Evolutionary conservation across 176 grass and related monocot genomes (phyloP).

Genomic region (Oryza nivara): DNA sequence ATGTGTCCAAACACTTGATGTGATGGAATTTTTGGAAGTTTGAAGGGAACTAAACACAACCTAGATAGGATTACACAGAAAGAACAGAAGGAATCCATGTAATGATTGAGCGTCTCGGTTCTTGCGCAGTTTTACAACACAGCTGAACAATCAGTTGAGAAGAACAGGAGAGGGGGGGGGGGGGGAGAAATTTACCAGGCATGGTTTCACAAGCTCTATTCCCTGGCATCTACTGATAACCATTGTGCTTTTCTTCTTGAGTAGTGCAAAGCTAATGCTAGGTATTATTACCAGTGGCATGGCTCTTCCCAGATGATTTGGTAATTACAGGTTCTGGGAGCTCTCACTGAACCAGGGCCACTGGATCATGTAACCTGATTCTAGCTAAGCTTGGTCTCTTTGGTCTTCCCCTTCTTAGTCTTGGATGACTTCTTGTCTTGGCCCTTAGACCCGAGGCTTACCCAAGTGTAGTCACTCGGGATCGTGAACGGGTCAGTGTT

Average conservation of each 20-base stretch:
- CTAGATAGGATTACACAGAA: background rate
- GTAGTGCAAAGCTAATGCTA: slow-evolving; percentile 16
- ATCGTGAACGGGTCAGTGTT: slow-evolving; percentile 79
- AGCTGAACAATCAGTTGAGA: slow-evolving; percentile 39
- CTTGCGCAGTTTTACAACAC: slow-evolving; percentile 37
- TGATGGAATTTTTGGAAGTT: too few relatives aligned
- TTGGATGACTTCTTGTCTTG: slow-evolving; percentile 69
- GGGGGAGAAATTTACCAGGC: slow-evolving; percentile 5
- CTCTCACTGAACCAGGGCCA: slow-evolving; percentile 9
- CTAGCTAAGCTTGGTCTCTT: slow-evolving; percentile 42
- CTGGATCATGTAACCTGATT: background rate
- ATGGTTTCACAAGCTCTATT: slow-evolving; percentile 34
- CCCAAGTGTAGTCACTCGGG: slow-evolving; percentile 83
- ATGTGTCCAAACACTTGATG: too few relatives aligned
- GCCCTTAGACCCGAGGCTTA: slow-evolving; percentile 63
- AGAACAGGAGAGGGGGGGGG: slow-evolving; percentile 1
- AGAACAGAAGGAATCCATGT: slow-evolving; percentile 15
- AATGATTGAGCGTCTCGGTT: background rate
- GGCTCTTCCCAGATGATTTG: slow-evolving; percentile 28
- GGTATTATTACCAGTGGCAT: slow-evolving; percentile 22
- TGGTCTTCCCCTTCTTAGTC: slow-evolving; percentile 69
- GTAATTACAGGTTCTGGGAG: slow-evolving; percentile 64
- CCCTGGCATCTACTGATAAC: slow-evolving; percentile 38
- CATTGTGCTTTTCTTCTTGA: background rate
- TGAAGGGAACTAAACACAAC: too few relatives aligned